A percentile compares a stretch with the other conserved stretches of the same genome.
Conservation (phyloP, 78 protist genomes). For the Cyanophora paradoxa region DNA sequence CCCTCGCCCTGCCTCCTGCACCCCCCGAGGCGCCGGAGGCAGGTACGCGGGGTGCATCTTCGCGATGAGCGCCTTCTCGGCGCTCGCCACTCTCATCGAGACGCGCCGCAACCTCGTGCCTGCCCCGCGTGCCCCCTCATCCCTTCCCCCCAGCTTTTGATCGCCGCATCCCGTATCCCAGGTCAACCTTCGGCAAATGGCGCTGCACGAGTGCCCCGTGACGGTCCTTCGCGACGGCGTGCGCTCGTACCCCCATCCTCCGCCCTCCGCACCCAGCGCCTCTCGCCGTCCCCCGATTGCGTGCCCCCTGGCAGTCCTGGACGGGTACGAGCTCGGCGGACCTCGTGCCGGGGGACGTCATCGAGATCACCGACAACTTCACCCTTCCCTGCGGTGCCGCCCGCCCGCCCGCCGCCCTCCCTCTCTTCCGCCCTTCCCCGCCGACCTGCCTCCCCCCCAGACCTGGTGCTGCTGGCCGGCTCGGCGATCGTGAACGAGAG, state of each 20-base stretch:
- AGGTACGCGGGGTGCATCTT: conserved; percentile 52
- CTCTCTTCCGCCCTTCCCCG: neutral
- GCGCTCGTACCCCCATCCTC: too few species aligned
- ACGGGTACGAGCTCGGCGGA: neutral
- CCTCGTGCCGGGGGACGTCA: conserved; percentile 53
- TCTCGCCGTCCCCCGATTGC: too few species aligned
- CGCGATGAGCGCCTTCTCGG: too few species aligned
- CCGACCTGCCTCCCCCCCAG: conserved; percentile 53
- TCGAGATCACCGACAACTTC: neutral
- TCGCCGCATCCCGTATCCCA: too few species aligned
- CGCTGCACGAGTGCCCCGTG: conserved; percentile 3
- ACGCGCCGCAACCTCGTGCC: conserved; percentile 19
- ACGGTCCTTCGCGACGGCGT: conserved; percentile 1
- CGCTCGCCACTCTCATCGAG: conserved; percentile 13
- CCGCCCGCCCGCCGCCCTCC: neutral
- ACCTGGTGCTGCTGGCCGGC: conserved; percentile 78
- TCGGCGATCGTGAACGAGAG: conserved; percentile 87
- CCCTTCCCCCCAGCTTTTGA: too few species aligned
- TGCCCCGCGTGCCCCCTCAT: too few species aligned
- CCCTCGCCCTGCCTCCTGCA: too few species aligned
- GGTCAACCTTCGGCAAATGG: conserved; percentile 42
- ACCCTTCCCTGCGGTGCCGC: conserved; percentile 8
- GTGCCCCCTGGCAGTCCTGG: too few species aligned
- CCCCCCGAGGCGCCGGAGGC: too few species aligned
- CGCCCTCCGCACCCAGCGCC: too few species aligned